phyloP scores from a whole-genome alignment of 148 eudicot species.

The Pouteria glomerata region DNA sequence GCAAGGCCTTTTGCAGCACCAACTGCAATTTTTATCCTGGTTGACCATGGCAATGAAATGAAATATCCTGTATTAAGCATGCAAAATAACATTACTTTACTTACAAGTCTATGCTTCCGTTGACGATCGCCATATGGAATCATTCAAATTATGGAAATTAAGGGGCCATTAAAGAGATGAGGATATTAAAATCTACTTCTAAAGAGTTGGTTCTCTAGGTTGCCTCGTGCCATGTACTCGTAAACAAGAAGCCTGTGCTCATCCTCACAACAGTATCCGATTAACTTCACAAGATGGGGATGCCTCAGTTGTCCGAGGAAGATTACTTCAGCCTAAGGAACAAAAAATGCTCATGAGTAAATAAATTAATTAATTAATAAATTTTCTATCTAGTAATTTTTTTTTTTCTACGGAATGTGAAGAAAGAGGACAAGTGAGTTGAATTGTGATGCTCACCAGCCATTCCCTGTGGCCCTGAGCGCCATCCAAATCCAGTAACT shows the following conservation, averaged over 20 bases:
- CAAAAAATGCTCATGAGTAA: too few species aligned
- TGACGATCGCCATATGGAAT: too few species aligned
- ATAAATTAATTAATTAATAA: too few species aligned
- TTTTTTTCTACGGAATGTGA: too few species aligned
- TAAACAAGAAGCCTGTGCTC: slow-evolving; percentile 82
- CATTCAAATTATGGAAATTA: too few species aligned
- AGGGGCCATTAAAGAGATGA: too few species aligned
- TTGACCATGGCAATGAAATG: slow-evolving; percentile 59
- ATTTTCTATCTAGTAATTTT: too few species aligned
- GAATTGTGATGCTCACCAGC: slow-evolving; percentile 53
- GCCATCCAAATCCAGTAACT: slow-evolving; percentile 75
- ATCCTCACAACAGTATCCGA: slow-evolving; percentile 82
- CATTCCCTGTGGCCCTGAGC: slow-evolving; percentile 83
- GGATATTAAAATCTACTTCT: slow-evolving; percentile 38
- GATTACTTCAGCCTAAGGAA: slow-evolving; percentile 63
- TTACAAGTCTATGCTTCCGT: not conserved
- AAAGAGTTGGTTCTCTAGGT: slow-evolving; percentile 67
- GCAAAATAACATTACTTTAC: not conserved
- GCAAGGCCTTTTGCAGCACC: slow-evolving; percentile 80
- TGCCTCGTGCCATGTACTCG: slow-evolving; percentile 76
- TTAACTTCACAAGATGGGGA: slow-evolving; percentile 72
- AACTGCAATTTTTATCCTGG: slow-evolving; percentile 67
- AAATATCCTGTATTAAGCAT: slow-evolving; percentile 39
- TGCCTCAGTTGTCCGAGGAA: slow-evolving; percentile 85
- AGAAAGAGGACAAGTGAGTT: too few species aligned